Evolutionary conservation across 208 protist species (phyloP).

Genomic region (Leishmania major): DNA sequence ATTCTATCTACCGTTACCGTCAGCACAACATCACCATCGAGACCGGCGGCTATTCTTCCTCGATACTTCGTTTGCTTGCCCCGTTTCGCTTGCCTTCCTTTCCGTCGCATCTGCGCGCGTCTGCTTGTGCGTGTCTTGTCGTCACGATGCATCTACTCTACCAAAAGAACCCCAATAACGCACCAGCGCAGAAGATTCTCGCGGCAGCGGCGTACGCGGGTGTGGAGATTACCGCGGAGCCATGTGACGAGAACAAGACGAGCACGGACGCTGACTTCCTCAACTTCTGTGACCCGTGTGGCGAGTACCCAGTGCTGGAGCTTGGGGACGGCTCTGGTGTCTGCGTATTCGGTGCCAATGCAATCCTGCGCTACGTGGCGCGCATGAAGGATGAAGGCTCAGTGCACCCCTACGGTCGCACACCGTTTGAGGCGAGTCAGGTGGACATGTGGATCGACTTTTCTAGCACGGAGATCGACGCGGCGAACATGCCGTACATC

Average conservation of each 20-base stretch:
- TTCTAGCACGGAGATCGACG: conserved; percentile 66
- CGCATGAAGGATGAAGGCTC: conserved; percentile 39
- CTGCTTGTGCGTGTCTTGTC: background rate
- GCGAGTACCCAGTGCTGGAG: conserved; percentile 75
- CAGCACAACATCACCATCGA: background rate
- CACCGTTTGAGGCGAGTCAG: conserved; percentile 73
- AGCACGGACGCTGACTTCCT: conserved; percentile 57
- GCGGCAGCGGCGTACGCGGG: conserved; percentile 61
- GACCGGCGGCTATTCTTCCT: background rate
- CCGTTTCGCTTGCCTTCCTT: background rate
- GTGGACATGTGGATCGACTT: conserved; percentile 91
- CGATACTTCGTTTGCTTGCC: background rate
- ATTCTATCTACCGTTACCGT: background rate
- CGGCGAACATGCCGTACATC: conserved; percentile 54
- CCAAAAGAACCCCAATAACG: conserved; percentile 53
- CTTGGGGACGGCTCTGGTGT: conserved; percentile 41
- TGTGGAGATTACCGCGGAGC: conserved; percentile 37
- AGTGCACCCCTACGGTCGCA: conserved; percentile 74
- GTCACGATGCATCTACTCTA: conserved; percentile 44
- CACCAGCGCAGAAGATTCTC: conserved; percentile 55
- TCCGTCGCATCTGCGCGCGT: background rate
- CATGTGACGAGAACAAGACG: conserved; percentile 42
- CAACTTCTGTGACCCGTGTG: conserved; percentile 67
- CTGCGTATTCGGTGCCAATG: conserved; percentile 86
- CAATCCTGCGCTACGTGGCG: conserved; percentile 82